Base-by-base conservation (phyloP, 1,284 basidiomycete species). In the Malassezia caprae region DNA sequence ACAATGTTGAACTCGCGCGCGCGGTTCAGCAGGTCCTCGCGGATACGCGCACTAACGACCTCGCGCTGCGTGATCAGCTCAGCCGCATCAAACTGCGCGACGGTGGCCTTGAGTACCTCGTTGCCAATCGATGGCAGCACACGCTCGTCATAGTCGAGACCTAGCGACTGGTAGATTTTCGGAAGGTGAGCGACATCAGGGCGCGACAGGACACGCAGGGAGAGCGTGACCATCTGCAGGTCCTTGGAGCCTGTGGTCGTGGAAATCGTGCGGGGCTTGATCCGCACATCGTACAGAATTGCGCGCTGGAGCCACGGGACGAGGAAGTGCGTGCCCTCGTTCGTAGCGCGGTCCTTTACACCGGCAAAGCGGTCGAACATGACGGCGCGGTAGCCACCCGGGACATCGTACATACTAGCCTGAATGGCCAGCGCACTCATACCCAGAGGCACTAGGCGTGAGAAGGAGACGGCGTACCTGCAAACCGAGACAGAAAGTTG, bases 351-450 rank as follows among this genome's bases (percentile, higher is more conserved):
- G 21, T 47, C 57, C 60, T 69, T 63, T 45, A 96, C 91, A 76
- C 94, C 94, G 53, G 85, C 82, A 77, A 98, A 98, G 69, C 93
- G 82, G 78, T 98, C 93, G 77, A 98, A 98, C 84, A 98, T 90
- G 67, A 98, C 93, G 26, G 94, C 93, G 53, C 88, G 82, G 78
- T 86, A 90, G 43, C 91, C 90, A 49, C 75, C 75, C 19, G 72
- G 72, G 13, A 76, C 75, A 57, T 75, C 73, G 62, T 75, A 76
- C 44, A 76, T 64, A 32, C 68, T 70, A 8, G 75, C 66, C 56
- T 76, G 75, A n/a, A 72, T 60, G 11, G 66, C 65, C 55, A 75
- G 61, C n/a, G 72, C 65, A 19, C 67, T 70, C 26, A 72, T 56
- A 40, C 73, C 66, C 50, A 75, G 53, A 27, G 75, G 75, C 40